Evolutionary conservation across 805 yeast genomes (phyloP).

Genomic region (Candida incommunis): DNA sequence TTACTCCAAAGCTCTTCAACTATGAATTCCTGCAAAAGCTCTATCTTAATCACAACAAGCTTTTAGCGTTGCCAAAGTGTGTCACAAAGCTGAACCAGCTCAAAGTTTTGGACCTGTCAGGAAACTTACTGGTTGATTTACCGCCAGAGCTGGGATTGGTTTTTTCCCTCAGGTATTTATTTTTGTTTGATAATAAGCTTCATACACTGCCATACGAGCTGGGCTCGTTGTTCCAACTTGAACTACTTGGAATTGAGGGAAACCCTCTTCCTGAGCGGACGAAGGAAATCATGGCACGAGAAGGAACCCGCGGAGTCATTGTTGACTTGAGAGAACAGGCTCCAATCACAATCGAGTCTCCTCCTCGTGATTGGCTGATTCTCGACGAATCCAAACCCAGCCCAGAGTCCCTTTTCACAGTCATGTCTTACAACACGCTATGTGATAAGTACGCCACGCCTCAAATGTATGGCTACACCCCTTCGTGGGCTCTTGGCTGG

Average conservation of each 20-base stretch:
- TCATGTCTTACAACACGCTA: conserved; percentile 62
- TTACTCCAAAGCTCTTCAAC: conserved; percentile 63
- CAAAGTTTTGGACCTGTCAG: conserved; percentile 74
- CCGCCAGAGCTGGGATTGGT: conserved; percentile 80
- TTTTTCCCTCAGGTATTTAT: conserved; percentile 64
- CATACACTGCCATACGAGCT: conserved; percentile 66
- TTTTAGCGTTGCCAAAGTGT: conserved; percentile 50
- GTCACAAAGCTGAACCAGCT: conserved; percentile 58
- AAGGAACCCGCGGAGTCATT: conserved; percentile 75
- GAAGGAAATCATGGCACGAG: conserved; percentile 56
- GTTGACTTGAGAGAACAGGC: conserved; percentile 70
- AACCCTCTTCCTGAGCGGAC: conserved; percentile 61
- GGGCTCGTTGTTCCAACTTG: conserved; percentile 72
- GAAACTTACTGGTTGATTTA: conserved; percentile 53
- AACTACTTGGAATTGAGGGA: conserved; percentile 87
- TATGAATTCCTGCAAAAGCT: conserved; percentile 77
- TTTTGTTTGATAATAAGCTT: conserved; percentile 77
- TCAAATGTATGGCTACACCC: conserved; percentile 84
- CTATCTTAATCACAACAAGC: conserved; percentile 74
- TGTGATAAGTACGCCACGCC: conserved; percentile 95
- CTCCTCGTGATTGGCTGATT: conserved; percentile 72
- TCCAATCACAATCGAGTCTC: conserved; percentile 50
- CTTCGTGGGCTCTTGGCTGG: conserved; percentile 96
- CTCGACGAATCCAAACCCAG: conserved; percentile 33
- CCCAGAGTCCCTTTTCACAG: not conserved